A percentile compares a stretch with the other conserved stretches of the same genome.
These are phyloP conservation scores for Hemileccinum impolitum DNA, from an alignment of 768 basidiomycete species.

Conservation along the genomic window DNA sequence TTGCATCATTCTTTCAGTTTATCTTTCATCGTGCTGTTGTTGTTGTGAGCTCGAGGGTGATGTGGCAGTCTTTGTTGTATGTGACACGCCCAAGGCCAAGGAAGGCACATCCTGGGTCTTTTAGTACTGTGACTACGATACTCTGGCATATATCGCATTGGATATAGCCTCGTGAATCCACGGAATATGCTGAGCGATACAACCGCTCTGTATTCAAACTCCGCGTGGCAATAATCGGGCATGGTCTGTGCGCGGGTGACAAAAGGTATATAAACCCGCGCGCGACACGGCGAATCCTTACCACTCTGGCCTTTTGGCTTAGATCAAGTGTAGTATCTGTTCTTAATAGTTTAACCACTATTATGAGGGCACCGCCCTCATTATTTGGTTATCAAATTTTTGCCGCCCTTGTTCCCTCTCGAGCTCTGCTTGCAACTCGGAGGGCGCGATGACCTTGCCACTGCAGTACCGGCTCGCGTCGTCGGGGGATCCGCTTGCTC, in stretches of 20 bases:
- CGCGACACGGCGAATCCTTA: background rate
- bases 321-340: conserved; percentile 80
- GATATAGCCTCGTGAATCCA: conserved; percentile 6
- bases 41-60: conserved; percentile 28
- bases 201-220: background rate
- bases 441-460: conserved; percentile 8
- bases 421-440: conserved; percentile 15
- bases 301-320: conserved; percentile 59
- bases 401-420: conserved; percentile 21
- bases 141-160: conserved; percentile 28
- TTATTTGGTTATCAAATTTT: conserved; percentile 52
- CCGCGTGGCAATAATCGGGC: background rate
- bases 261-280: conserved; percentile 10
- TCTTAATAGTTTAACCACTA: conserved; percentile 61
- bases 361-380: conserved; percentile 53
- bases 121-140: conserved; percentile 28
- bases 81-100: conserved; percentile 18
- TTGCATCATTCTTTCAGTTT: conserved; percentile 8
- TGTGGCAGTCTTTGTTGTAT: conserved; percentile 28
- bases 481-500: conserved; percentile 7
- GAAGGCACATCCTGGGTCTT: conserved; percentile 7
- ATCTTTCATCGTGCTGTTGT: conserved; percentile 14
- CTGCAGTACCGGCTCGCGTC: conserved; percentile 6
- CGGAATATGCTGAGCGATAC: too few species aligned
- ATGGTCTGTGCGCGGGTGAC: conserved; percentile 19